Evolutionary conservation across 2,329 filamentous ascomycete genomes (phyloP).

Genomic region (Curvularia verruculosa): DNA sequence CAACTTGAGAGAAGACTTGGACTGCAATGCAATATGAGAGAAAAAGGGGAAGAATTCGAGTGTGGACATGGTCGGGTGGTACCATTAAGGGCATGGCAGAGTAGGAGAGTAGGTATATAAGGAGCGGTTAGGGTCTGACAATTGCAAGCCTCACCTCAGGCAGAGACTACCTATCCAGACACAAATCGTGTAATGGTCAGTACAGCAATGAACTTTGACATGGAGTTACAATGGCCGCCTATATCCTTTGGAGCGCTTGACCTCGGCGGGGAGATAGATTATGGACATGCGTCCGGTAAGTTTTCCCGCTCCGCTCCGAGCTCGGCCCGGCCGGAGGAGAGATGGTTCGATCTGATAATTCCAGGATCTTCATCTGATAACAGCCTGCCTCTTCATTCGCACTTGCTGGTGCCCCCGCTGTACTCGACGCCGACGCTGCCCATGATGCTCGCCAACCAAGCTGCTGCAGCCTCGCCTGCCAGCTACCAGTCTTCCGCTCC

Average conservation of each 20-base stretch:
- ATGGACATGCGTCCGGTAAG: neutral
- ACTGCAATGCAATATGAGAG: neutral
- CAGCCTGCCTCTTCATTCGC: slow-evolving; percentile 14
- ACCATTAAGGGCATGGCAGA: neutral
- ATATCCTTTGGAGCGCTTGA: neutral
- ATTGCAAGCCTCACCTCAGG: neutral
- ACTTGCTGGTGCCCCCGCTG: neutral
- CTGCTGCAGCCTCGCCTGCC: neutral
- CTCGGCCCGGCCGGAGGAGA: slow-evolving; percentile 24
- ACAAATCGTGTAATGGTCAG: neutral
- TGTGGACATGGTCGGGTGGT: neutral
- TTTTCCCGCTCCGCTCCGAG: slow-evolving; percentile 23
- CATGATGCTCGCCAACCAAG: slow-evolving; percentile 28
- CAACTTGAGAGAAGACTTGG: neutral
- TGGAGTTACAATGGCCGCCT: neutral
- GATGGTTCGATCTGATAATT: slow-evolving; percentile 38
- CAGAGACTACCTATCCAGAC: neutral
- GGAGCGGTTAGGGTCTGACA: neutral
- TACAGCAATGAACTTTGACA: neutral
- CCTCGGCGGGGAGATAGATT: neutral
- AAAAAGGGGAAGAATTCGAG: neutral
- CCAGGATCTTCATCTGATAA: slow-evolving; percentile 27
- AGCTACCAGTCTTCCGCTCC: neutral
- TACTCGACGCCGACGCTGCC: slow-evolving; percentile 15
- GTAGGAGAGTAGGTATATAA: neutral